These are phyloP conservation scores for Gamarada debralockiae DNA, from an alignment of 495 filamentous ascomycete species.

Conservation along the genomic window DNA sequence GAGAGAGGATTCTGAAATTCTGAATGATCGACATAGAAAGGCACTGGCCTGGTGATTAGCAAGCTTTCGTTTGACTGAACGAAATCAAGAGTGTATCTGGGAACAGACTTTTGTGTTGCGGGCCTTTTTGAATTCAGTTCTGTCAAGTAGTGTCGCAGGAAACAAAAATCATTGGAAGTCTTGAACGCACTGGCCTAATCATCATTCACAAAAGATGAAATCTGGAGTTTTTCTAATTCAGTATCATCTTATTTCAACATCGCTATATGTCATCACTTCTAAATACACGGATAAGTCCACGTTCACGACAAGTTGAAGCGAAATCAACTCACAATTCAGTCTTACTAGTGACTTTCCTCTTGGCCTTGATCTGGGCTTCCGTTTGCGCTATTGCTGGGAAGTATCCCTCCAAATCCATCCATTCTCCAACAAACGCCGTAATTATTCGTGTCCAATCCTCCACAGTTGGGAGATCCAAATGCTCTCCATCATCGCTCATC, in stretches of 20 bases:
- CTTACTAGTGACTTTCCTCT: conserved; percentile 8
- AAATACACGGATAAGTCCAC: conserved; percentile 5
- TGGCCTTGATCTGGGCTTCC: conserved; percentile 17
- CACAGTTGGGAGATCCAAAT: conserved; percentile 78
- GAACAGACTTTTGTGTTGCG: no score
- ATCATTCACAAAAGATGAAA: no score
- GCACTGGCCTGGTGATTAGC: no score
- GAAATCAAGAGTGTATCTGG: no score
- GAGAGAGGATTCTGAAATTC: no score
- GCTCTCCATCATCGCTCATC: conserved; percentile 76
- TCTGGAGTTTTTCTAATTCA: no score
- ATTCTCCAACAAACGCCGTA: conserved; percentile 84
- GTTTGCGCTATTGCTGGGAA: conserved; percentile 30
- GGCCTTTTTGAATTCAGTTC: no score
- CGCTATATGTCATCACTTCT: conserved; percentile 7
- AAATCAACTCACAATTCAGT: conserved; percentile 25
- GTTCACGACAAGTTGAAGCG: not conserved
- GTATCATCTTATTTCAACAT: not conserved
- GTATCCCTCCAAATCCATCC: conserved; percentile 84
- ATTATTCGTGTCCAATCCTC: conserved; percentile 84
- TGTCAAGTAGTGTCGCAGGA: no score
- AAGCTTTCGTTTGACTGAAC: no score
- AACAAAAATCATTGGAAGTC: no score
- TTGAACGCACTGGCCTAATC: no score
- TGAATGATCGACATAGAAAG: no score